Base-by-base conservation (phyloP, 2,329 filamentous ascomycete species). In the Fusarium paranaense region DNA sequence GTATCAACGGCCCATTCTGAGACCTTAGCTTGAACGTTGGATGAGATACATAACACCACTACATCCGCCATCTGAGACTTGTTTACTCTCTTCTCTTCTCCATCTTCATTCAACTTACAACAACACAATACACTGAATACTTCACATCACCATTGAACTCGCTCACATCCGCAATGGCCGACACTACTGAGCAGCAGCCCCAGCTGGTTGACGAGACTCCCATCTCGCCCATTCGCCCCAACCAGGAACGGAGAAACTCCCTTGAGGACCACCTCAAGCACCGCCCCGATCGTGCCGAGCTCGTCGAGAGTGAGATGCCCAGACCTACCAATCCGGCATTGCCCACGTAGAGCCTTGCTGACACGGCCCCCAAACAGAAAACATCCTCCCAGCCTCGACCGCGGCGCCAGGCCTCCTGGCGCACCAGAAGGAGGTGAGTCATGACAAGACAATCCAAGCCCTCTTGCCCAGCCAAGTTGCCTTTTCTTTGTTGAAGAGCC, bases 301-400 rank as follows among this genome's bases (percentile, higher is more conserved):
- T 98, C 25, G 86, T 98, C 72, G 93, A 97, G 81, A 93, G 94
- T 95, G 86, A 72, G 90, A 84, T 52, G 10, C 56, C 58, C 40
- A 61, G 57, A n/a, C 59, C 47, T 22, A 32, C 30, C 37, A 86
- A 35, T 62, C 25, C 32, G 50, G 18, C 18, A 71, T 89, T 84
- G 58, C 10, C 56, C 50, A 42, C 62, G 50, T 38, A 62, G 38
- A 61, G 30, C 54, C 60, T 67, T 77, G 65, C 78, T 80, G 67
- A 79, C 72, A 66, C 35, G 64, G 56, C 60, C 61, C 38, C 62
- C 66, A 66, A 67, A 63, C 77, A 96, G 94, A 92, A 77, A 97
- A 98, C 84, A 98, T 98, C 81, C 91, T 98, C 30, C 94, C 94
- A 30, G 90, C 91, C 65, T 93, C 93, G 35, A 92, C 84, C 61